Percentiles rank a stretch among this genome's conserved stretches.
Evolutionary conservation across 75 land plant genomes (phyloP).

Genomic region (Cupressus sempervirens): DNA sequence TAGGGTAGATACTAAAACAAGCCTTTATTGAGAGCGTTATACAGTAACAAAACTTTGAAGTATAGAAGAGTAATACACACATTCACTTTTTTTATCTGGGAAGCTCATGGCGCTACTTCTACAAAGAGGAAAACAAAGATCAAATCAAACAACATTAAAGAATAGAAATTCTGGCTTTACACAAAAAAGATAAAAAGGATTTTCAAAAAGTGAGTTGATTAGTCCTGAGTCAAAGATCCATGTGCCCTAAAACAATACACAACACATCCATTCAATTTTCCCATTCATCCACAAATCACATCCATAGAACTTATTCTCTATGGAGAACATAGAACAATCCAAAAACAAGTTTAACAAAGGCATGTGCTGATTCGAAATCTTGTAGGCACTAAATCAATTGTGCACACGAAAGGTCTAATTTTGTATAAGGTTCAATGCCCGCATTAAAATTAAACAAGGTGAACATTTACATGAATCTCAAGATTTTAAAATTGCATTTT

Average conservation of each 20-base stretch:
- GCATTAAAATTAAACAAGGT: background rate
- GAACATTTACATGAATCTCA: background rate
- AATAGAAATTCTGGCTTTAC: background rate
- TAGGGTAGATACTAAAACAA: too few species aligned
- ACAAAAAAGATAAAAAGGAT: background rate
- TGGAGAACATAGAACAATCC: background rate
- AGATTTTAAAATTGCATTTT: background rate
- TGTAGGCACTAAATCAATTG: background rate
- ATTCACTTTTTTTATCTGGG: conserved; percentile 22
- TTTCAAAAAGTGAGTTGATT: background rate
- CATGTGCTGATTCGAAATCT: background rate
- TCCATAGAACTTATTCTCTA: background rate
- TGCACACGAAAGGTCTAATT: background rate
- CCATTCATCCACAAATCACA: background rate
- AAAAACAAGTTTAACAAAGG: background rate
- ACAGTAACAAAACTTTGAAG: background rate
- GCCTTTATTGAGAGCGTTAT: too few species aligned
- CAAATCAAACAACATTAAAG: background rate
- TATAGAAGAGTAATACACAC: background rate
- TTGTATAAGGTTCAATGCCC: background rate
- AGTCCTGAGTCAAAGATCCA: background rate
- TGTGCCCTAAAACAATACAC: background rate
- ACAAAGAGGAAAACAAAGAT: background rate
- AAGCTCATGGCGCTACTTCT: conserved; percentile 24
- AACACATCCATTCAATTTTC: background rate